Conservation (phyloP, 331 rosid species). For the Pyrus hybrid region DNA sequence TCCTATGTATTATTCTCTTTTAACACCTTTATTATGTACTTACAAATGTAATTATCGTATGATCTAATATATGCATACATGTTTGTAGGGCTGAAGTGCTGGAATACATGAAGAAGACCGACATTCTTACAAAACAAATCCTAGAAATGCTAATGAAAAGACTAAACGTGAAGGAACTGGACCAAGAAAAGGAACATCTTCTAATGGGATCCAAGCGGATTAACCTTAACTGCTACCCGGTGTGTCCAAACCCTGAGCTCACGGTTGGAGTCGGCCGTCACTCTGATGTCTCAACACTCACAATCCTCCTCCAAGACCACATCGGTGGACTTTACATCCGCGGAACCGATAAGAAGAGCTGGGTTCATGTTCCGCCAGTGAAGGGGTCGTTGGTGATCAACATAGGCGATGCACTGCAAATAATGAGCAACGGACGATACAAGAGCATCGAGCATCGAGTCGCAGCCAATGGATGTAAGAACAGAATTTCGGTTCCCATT, state of each 20-base stretch:
- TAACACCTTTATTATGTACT: too few species aligned
- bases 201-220: conserved; percentile 43
- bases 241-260: conserved; percentile 42
- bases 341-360: neutral
- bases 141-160: conserved; percentile 28
- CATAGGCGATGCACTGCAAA: conserved; percentile 46
- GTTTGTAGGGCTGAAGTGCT: conserved; percentile 29
- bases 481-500: conserved; percentile 41
- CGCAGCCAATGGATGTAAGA: conserved; percentile 31
- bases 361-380: conserved; percentile 46
- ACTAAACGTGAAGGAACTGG: conserved; percentile 25
- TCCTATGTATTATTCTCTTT: too few species aligned
- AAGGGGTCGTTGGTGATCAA: conserved; percentile 44
- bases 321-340: conserved; percentile 41
- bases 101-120: conserved; percentile 36
- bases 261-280: conserved; percentile 44
- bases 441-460: conserved; percentile 53
- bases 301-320: conserved; percentile 50
- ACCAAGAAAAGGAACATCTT: conserved; percentile 16
- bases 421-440: conserved; percentile 54
- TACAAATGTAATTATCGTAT: too few species aligned
- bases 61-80: neutral
- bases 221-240: conserved; percentile 44
- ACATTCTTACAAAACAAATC: conserved; percentile 14
- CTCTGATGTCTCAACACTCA: conserved; percentile 48